Base-by-base conservation (phyloP, 257 asterid species). In the Lithospermum erythrorhizon region DNA sequence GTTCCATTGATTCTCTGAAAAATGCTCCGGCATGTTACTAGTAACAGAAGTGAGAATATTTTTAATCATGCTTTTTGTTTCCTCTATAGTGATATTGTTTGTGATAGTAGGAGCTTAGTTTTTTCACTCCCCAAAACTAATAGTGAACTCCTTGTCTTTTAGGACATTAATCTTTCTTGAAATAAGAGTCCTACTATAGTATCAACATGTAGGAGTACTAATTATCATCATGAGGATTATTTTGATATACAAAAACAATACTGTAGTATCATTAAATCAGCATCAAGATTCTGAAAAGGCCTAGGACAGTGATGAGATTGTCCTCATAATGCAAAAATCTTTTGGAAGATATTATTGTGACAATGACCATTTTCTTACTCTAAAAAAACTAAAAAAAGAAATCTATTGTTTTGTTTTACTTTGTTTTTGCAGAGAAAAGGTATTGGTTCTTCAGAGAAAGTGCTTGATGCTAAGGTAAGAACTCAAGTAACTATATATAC, bases 401-500 rank as follows among this genome's bases (percentile, higher is more conserved):
- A 37, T 37, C 65, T 45, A 15, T 54, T 61, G 41, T 61, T 37
- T 32, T 16, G 51, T 54, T 58, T 53, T 57, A 0, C 61, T 53
- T 29, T 41, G 2, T 8, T 66, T 67, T 68, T 76, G 94, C 90
- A 85, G 96, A 80, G 86, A 75, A 82, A 83, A 63, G 89, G 86
- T 25, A 82, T 72, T 67, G 88, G 89, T 68, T 85, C 87, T 68
- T 80, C 96, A 57, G 87, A 83, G 45, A 90, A 76, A 68, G 79
- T 77, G 45, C 73, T 77, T 58, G 96, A 90, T 79, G 82, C 95
- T 53, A 90, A 90, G 96, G 95, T 90, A 79, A 75, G 21, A 55
- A 37, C 35, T 56, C 61, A 63, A 67, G 9, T 25, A 17, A n/a
- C 59, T 67, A 11, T 10, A 18, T 54, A 27, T 27, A 2, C 6